A percentile compares a stretch with the other conserved stretches of the same genome.
Evolutionary conservation across 2,329 filamentous ascomycete species (phyloP).

Genomic region (Ophidiomyces ophidiicola): DNA sequence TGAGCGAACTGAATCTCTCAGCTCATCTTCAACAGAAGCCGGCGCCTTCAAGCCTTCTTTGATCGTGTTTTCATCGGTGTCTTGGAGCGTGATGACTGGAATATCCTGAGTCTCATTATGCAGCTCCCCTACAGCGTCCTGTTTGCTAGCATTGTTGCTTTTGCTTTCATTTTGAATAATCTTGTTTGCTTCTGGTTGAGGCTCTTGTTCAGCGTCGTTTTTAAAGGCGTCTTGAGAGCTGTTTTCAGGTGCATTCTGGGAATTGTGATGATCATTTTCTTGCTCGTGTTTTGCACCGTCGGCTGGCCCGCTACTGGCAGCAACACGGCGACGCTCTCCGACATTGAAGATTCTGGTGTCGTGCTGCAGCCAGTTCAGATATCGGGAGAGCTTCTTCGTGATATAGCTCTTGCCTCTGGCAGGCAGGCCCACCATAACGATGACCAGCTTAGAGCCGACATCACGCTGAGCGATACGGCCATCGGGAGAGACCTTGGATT

Average conservation of each 20-base stretch:
- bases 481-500: conserved; percentile 89
- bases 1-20: conserved; percentile 34
- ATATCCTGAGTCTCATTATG: too few species aligned
- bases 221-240: neutral
- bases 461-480: conserved; percentile 87
- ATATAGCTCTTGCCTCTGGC: conserved; percentile 97
- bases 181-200: too few species aligned
- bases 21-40: conserved; percentile 28
- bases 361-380: conserved; percentile 94
- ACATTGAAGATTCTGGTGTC: conserved; percentile 96
- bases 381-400: conserved; percentile 92
- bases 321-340: conserved; percentile 74
- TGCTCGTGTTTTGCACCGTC: conserved; percentile 13
- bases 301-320: conserved; percentile 40
- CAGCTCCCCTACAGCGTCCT: too few species aligned
- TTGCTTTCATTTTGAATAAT: too few species aligned
- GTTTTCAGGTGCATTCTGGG: neutral
- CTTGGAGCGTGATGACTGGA: too few species aligned
- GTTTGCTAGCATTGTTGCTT: too few species aligned
- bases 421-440: conserved; percentile 95
- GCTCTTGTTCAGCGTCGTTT: neutral
- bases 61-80: too few species aligned
- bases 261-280: neutral
- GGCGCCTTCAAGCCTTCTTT: conserved; percentile 16
- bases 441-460: conserved; percentile 90